Conservation (phyloP, 1,284 basidiomycete genomes). For the Xerocomus minutiporus region DNA sequence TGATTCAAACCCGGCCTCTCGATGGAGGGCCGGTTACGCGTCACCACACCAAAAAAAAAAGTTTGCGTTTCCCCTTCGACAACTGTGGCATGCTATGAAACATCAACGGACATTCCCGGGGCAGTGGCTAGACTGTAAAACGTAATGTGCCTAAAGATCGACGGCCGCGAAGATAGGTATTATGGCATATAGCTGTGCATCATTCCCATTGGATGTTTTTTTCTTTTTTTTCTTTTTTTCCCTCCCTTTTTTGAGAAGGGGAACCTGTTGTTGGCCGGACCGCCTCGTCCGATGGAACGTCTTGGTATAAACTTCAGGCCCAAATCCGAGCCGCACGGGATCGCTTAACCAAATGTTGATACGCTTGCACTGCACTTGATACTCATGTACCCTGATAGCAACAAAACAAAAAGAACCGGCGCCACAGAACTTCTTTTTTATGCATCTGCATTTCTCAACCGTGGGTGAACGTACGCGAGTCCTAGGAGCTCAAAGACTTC, state of each 20-base stretch:
- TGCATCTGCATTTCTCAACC: constrained; percentile 60
- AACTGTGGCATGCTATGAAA: not conserved
- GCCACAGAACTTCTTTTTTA: constrained; percentile 28
- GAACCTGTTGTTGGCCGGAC: not conserved
- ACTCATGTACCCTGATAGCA: not conserved
- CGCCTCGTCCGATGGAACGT: not conserved
- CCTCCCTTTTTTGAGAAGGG: not conserved
- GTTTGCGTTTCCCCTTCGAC: not conserved
- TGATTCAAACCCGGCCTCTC: not conserved
- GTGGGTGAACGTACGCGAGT: constrained; percentile 67
- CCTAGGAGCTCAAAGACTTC: constrained; percentile 68
- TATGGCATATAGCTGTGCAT: not conserved
- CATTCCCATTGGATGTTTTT: not conserved
- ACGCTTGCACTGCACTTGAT: not conserved
- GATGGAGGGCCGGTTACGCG: not conserved
- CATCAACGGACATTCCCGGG: not conserved
- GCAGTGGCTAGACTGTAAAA: not conserved
- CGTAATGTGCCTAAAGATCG: not conserved
- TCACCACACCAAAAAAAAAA: not conserved
- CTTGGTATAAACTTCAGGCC: not conserved
- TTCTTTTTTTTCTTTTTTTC: not conserved
- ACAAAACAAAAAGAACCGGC: not conserved
- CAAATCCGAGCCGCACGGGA: not conserved
- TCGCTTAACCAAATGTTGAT: not conserved
- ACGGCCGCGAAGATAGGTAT: not conserved